Percentiles rank a stretch among this genome's conserved stretches.
phyloP scores from a whole-genome alignment of 805 yeast species.

The Nakazawaea wyomingensis region DNA sequence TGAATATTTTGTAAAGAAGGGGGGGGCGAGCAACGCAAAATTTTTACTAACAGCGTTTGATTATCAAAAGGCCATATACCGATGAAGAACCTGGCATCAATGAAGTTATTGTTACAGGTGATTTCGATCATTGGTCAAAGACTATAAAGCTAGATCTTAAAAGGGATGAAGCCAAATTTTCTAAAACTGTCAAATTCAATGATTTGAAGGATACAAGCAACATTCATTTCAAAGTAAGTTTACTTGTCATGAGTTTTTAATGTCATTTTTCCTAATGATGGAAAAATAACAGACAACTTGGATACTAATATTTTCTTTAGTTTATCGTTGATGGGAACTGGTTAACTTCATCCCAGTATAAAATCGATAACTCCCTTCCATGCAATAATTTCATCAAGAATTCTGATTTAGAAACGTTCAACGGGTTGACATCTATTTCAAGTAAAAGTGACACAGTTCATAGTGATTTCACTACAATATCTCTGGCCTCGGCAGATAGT shows the following conservation, averaged over 20 bases:
- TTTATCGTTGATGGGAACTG: slow-evolving; percentile 71
- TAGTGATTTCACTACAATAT: slow-evolving; percentile 12
- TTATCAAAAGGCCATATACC: slow-evolving; percentile 1
- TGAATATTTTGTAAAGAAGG: too few relatives aligned
- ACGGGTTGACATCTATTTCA: background rate
- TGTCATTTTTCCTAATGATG: background rate
- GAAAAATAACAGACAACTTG: slow-evolving; percentile 13
- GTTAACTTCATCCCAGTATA: slow-evolving; percentile 30
- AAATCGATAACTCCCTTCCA: slow-evolving; percentile 9
- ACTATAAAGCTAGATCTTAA: slow-evolving; percentile 52
- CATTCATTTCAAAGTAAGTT: slow-evolving; percentile 36
- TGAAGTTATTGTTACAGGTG: slow-evolving; percentile 64
- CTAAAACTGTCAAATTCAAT: slow-evolving; percentile 15
- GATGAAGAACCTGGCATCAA: slow-evolving; percentile 6
- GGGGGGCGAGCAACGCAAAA: too few relatives aligned
- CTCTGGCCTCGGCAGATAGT: slow-evolving; percentile 2
- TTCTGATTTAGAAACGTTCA: background rate
- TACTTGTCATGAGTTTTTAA: background rate
- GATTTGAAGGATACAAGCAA: slow-evolving; percentile 26
- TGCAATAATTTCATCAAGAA: slow-evolving; percentile 5
- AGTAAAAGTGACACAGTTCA: slow-evolving; percentile 9
- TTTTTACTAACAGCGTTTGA: too few relatives aligned
- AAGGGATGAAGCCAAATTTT: slow-evolving; percentile 35
- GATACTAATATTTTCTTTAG: slow-evolving; percentile 22
- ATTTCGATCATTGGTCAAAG: slow-evolving; percentile 65